These are phyloP conservation scores for Volvariella volvacea DNA, from an alignment of 1,284 basidiomycete genomes.

Conservation along the genomic window DNA sequence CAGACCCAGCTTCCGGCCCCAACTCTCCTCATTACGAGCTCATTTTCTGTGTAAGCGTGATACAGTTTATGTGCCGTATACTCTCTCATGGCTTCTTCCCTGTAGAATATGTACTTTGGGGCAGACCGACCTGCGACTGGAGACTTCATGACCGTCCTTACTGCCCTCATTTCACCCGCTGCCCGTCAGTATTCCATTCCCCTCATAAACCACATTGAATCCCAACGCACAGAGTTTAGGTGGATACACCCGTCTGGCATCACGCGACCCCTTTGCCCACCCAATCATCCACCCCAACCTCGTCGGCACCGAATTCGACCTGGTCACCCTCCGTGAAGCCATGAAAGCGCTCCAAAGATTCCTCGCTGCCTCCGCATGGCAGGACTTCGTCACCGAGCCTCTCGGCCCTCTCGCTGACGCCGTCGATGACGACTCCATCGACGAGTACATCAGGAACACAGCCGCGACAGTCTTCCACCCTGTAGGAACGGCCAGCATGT, in stretches of 20 bases:
- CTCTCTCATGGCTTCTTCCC: no score
- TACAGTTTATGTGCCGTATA: no score
- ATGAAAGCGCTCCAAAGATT: slow-evolving; percentile 14
- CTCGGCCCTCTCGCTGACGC: slow-evolving; percentile 14
- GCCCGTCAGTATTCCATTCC: no score
- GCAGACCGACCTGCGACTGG: no score
- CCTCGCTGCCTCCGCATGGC: slow-evolving; percentile 13
- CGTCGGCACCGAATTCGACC: slow-evolving; percentile 14
- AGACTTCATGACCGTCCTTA: no score
- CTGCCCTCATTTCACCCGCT: no score
- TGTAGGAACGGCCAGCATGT: slow-evolving; percentile 23
- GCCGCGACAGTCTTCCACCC: slow-evolving; percentile 31
- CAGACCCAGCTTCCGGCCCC: slow-evolving; percentile 4
- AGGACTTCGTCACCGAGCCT: slow-evolving; percentile 19
- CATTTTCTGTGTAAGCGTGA: slow-evolving; percentile 2
- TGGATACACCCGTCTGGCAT: slow-evolving; percentile 12
- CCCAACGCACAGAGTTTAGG: slow-evolving; percentile 10
- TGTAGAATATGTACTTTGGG: no score
- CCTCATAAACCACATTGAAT: no score
- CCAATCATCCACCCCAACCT: slow-evolving; percentile 24
- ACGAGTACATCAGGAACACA: slow-evolving; percentile 22
- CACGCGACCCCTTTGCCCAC: slow-evolving; percentile 19
- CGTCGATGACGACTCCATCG: slow-evolving; percentile 26
- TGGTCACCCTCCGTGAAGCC: slow-evolving; percentile 10
- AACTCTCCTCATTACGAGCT: slow-evolving; percentile 3